Conservation (phyloP, 169 alveolate species). For the Plasmodium gonderi region DNA sequence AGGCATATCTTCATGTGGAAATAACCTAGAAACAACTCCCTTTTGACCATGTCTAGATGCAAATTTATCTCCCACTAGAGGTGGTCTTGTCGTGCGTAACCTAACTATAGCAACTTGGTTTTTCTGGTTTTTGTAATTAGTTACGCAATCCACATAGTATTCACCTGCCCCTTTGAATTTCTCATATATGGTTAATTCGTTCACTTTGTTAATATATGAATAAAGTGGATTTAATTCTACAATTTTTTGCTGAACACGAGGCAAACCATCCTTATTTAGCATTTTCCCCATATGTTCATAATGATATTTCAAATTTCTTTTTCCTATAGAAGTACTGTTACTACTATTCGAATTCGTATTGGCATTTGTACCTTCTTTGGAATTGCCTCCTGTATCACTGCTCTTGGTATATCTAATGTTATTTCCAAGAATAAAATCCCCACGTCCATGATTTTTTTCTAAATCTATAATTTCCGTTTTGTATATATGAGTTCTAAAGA, state of each 20-base stretch:
- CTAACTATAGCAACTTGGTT: slow-evolving; percentile 76
- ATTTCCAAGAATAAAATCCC: slow-evolving; percentile 58
- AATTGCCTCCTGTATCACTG: not conserved
- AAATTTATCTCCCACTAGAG: slow-evolving; percentile 99
- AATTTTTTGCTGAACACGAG: slow-evolving; percentile 87
- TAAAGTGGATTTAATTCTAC: slow-evolving; percentile 83
- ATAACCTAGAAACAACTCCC: slow-evolving; percentile 97
- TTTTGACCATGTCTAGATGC: slow-evolving; percentile 99
- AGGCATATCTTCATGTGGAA: slow-evolving; percentile 99
- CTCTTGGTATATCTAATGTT: slow-evolving; percentile 39
- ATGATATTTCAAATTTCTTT: not conserved
- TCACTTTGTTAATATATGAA: slow-evolving; percentile 52
- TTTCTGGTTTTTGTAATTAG: not conserved
- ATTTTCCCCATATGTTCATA: slow-evolving; percentile 20
- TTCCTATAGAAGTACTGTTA: not conserved
- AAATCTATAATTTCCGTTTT: slow-evolving; percentile 92
- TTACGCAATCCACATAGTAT: slow-evolving; percentile 52
- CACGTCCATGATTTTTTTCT: slow-evolving; percentile 43
- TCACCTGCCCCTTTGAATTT: slow-evolving; percentile 35
- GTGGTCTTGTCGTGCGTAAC: slow-evolving; percentile 88
- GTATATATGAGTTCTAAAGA: slow-evolving; percentile 97
- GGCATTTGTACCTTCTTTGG: not conserved
- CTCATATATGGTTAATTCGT: slow-evolving; percentile 64
- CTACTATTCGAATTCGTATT: not conserved
- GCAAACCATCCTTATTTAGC: slow-evolving; percentile 86